Evolutionary conservation across 1,139 yeast species (phyloP).

Genomic region (Debaryomyces coudertii): DNA sequence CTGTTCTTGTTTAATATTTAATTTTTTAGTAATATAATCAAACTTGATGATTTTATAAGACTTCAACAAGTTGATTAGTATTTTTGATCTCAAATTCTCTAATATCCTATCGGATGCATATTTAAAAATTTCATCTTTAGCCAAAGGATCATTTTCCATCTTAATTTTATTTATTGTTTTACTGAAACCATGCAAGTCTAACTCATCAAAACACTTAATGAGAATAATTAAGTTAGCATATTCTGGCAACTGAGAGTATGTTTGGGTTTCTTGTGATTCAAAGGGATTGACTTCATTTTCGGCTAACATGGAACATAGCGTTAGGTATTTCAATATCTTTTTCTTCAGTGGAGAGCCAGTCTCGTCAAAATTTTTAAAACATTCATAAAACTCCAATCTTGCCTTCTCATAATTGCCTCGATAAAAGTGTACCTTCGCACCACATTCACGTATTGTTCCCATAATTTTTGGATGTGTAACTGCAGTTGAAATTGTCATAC

Average conservation of each 20-base stretch:
- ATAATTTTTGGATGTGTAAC: slow-evolving; percentile 75
- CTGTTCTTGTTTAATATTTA: slow-evolving; percentile 28
- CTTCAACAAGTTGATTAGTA: slow-evolving; percentile 31
- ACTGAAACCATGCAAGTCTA: slow-evolving; percentile 28
- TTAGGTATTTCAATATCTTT: slow-evolving; percentile 62
- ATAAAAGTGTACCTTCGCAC: slow-evolving; percentile 69
- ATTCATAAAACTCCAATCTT: slow-evolving; percentile 66
- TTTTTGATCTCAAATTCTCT: slow-evolving; percentile 35
- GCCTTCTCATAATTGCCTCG: slow-evolving; percentile 65
- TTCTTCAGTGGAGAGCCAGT: slow-evolving; percentile 66
- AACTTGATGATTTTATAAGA: slow-evolving; percentile 35
- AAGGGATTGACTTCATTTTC: slow-evolving; percentile 71
- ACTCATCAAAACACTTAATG: slow-evolving; percentile 36
- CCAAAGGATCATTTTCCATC: slow-evolving; percentile 25
- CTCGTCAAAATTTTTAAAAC: slow-evolving; percentile 78
- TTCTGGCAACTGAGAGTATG: slow-evolving; percentile 42
- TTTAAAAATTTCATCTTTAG: slow-evolving; percentile 34
- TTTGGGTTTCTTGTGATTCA: slow-evolving; percentile 59
- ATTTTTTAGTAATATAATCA: slow-evolving; percentile 25
- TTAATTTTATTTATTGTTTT: slow-evolving; percentile 20
- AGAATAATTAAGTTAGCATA: slow-evolving; percentile 33
- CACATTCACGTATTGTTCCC: slow-evolving; percentile 75
- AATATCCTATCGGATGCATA: slow-evolving; percentile 31
- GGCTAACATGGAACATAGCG: slow-evolving; percentile 64
- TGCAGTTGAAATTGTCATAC: slow-evolving; percentile 56